phyloP scores from a whole-genome alignment of 495 filamentous ascomycete genomes.

The Aspergillus sclerotioniger region DNA sequence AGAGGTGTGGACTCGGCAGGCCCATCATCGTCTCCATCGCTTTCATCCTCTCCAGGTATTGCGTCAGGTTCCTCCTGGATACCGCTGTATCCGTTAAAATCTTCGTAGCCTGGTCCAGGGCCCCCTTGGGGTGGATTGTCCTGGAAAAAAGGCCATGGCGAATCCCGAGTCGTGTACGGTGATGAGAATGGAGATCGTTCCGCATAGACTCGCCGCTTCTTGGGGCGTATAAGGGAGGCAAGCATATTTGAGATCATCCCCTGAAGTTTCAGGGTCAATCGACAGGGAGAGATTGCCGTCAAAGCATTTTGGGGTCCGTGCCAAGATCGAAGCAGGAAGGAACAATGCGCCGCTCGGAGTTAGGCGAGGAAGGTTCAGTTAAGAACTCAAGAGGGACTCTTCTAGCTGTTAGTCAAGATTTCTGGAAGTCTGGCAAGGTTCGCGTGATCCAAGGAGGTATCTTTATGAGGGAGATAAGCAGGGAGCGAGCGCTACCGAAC shows the following conservation, averaged over 20 bases:
- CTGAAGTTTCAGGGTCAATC: not conserved
- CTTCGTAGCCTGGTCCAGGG: slow-evolving; percentile 31
- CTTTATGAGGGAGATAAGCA: slow-evolving; percentile 2
- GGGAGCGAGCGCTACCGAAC: not conserved
- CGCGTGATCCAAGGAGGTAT: slow-evolving; percentile 8
- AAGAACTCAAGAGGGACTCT: not conserved
- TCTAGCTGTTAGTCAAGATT: not conserved
- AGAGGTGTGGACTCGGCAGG: slow-evolving; percentile 57
- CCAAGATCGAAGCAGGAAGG: not conserved
- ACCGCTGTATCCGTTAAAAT: slow-evolving; percentile 32
- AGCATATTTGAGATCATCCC: slow-evolving; percentile 34
- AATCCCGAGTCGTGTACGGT: slow-evolving; percentile 34
- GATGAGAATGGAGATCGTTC: slow-evolving; percentile 52
- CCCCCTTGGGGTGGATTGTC: slow-evolving; percentile 9
- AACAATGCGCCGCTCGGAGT: slow-evolving; percentile 1
- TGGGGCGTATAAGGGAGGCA: slow-evolving; percentile 48
- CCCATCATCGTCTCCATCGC: slow-evolving; percentile 56
- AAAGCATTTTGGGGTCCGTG: not conserved
- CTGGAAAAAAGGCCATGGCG: slow-evolving; percentile 31
- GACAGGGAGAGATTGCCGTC: not conserved
- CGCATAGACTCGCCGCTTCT: slow-evolving; percentile 31
- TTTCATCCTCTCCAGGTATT: slow-evolving; percentile 40
- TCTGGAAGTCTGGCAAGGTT: not conserved
- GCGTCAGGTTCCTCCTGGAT: slow-evolving; percentile 38
- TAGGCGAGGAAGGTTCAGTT: not conserved